Evolutionary conservation across 345 rosid genomes (phyloP), one percentile per base, ranked within the genome.

Genomic region (Limnanthes douglasii): DNA sequence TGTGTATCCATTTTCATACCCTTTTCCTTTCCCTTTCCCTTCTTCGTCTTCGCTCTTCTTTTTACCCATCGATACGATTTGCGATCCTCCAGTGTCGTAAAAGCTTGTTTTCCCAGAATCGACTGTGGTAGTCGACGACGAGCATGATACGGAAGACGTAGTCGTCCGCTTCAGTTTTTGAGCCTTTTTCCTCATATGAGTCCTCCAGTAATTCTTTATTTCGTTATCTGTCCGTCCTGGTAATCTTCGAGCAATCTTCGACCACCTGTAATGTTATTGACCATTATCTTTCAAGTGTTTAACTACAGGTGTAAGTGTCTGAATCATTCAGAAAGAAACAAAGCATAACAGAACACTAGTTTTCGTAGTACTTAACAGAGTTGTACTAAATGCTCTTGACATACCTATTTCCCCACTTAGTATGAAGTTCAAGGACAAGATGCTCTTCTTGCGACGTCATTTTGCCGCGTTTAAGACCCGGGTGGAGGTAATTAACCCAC

Each of bases 401-500:
- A 53, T 50, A 90, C 98, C 96, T 84, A 35, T 90, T 90, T 48
- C 98, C 98, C 98, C 80, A 84, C 53, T 84, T 90, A 25, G 73
- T 57, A 31, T 90, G 98, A 57, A 80, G 94, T 49, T 84, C 98
- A 18, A 90, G 73, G 47, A 90, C 93, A 5, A 80, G 79, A 50
- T 52, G 75, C 68, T 90, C 94, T 51, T 90, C 98, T 31, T 77
- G 93, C 14, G 80, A 72, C 2, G 93, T 66, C 98, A 90, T 77
- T 76, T 90, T 90, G 21, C 95, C 94, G n/a, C 80, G 69, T 64
- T 84, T 90, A 14, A 90, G 95, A 34, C 85, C 94, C 47, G 98
- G 98, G 43, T 90, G 94, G 15, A 90, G 72, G 61, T 90, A 90
- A 43, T 90, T 90, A 70, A 84, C 95, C 98, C 98, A 90, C 15